These are phyloP conservation scores for Saccharomycopsis sp. DNA, from an alignment of 805 yeast species.

Conservation along the genomic window DNA sequence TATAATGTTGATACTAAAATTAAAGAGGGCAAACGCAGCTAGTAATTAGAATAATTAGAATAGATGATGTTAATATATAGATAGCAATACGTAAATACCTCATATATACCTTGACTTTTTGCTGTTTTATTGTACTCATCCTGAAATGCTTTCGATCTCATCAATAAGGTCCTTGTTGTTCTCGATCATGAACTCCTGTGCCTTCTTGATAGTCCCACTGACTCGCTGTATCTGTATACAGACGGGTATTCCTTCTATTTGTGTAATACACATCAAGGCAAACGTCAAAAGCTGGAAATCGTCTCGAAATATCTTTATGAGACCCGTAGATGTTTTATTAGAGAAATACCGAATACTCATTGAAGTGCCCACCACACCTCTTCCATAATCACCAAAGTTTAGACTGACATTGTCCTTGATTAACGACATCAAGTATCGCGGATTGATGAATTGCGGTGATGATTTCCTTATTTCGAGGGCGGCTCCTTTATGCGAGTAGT, in stretches of 20 bases:
- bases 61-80: too few species aligned
- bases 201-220: slow-evolving; percentile 19
- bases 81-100: too few species aligned
- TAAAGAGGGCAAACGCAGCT: slow-evolving; percentile 25
- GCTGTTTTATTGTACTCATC: too few species aligned
- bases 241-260: slow-evolving; percentile 6
- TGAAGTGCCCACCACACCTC: slow-evolving; percentile 7
- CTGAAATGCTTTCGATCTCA: slow-evolving; percentile 7
- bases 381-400: slow-evolving; percentile 17
- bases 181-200: slow-evolving; percentile 17
- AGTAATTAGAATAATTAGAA: too few species aligned
- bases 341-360: slow-evolving; percentile 15
- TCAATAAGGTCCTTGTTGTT: slow-evolving; percentile 6
- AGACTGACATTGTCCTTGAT: slow-evolving; percentile 2
- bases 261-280: slow-evolving; percentile 12
- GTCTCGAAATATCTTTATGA: slow-evolving; percentile 13
- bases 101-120: too few species aligned
- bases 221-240: slow-evolving; percentile 7
- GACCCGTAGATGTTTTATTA: slow-evolving; percentile 17
- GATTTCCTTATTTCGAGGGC: slow-evolving; percentile 7
- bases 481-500: background rate
- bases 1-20: slow-evolving; percentile 33
- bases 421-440: background rate
- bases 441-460: slow-evolving; percentile 5
- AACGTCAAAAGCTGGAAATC: slow-evolving; percentile 3